phyloP scores from a whole-genome alignment of 2,329 filamentous ascomycete species.

The Fusarium veterinarium region DNA sequence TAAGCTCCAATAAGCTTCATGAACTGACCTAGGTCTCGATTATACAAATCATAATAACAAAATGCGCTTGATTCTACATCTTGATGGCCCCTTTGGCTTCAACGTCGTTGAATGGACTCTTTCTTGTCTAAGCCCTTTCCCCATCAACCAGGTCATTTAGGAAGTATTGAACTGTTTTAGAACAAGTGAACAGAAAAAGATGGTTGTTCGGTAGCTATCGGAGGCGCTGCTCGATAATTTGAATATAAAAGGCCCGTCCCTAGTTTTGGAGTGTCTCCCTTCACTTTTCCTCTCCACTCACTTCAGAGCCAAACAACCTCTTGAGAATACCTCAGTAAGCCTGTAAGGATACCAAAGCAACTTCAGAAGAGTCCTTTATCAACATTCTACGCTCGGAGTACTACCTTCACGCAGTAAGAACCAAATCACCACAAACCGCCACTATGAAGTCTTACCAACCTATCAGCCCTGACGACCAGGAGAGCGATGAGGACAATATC shows the following conservation, averaged over 20 bases:
- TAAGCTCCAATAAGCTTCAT: neutral
- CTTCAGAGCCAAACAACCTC: neutral
- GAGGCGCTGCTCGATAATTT: neutral
- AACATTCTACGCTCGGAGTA: too few species aligned
- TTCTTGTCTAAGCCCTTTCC: neutral
- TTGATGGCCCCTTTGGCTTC: too few species aligned
- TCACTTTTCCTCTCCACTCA: neutral
- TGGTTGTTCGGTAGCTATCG: neutral
- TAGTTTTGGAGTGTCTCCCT: neutral
- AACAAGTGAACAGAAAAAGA: neutral
- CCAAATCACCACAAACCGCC: neutral
- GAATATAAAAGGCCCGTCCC: neutral
- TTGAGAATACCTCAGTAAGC: neutral
- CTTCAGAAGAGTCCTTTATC: neutral
- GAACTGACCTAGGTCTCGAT: fast-evolving
- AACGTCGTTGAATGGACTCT: neutral
- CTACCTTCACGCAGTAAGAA: neutral
- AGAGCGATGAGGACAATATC: neutral
- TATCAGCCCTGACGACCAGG: neutral
- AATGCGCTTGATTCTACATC: too few species aligned
- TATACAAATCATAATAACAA: neutral
- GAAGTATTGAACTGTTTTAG: neutral
- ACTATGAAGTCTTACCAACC: neutral
- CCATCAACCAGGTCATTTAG: neutral
- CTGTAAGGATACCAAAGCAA: neutral